Evolutionary conservation across 768 basidiomycete genomes (phyloP).

Genomic region (Rhizopogon vinicolor): DNA sequence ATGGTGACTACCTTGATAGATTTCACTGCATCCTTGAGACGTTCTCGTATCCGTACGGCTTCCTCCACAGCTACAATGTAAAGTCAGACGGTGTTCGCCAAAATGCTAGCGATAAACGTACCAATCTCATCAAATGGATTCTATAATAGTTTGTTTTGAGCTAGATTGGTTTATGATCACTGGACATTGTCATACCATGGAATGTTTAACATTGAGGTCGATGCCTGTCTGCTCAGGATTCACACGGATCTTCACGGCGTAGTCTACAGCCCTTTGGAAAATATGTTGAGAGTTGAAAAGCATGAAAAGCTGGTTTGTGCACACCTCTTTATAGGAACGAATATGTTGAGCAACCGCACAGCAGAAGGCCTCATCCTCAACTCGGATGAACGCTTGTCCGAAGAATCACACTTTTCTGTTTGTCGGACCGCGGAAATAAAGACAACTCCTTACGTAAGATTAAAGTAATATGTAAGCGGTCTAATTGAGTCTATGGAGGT

Average conservation of each 20-base stretch:
- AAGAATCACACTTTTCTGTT: background rate
- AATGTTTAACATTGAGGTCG: conserved; percentile 97
- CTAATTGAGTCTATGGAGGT: too few species aligned
- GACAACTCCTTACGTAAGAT: too few species aligned
- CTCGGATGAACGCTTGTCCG: background rate
- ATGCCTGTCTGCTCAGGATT: conserved; percentile 93
- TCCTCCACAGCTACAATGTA: conserved; percentile 81
- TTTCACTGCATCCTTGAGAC: conserved; percentile 68
- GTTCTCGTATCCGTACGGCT: conserved; percentile 90
- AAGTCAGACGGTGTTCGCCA: background rate
- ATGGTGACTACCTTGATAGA: conserved; percentile 93
- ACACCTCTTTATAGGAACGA: conserved; percentile 92
- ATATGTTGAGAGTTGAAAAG: background rate
- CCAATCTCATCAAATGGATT: conserved; percentile 99
- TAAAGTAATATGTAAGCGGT: too few species aligned
- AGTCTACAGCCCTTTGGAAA: conserved; percentile 80
- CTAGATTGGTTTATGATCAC: background rate
- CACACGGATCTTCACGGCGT: conserved; percentile 97
- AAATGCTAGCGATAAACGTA: conserved; percentile 23
- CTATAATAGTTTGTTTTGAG: conserved; percentile 34
- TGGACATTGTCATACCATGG: conserved; percentile 65
- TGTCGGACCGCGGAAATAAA: conserved; percentile 3
- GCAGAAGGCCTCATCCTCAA: conserved; percentile 70
- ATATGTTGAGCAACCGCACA: conserved; percentile 73
- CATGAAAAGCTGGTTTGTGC: conserved; percentile 4